Percentiles rank a stretch among this genome's conserved stretches.
phyloP scores from a whole-genome alignment of 1,284 basidiomycete genomes.

The Malassezia sp. region DNA sequence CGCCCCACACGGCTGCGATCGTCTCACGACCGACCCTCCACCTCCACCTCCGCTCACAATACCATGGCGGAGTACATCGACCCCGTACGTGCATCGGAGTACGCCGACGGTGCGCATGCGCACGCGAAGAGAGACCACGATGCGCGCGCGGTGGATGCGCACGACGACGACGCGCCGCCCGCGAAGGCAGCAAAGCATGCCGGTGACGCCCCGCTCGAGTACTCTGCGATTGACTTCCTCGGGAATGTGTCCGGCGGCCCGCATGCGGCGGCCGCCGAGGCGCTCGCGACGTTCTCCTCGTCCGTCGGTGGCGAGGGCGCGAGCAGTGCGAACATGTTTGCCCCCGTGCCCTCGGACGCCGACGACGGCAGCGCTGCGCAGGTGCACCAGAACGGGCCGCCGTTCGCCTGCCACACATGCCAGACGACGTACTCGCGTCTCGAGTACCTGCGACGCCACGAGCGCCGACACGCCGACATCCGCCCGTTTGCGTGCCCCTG shows the following conservation, averaged over 20 bases:
- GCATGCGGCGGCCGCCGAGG: slow-evolving; percentile 16
- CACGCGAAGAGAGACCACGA: slow-evolving; percentile 8
- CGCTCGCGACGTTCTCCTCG: slow-evolving; percentile 14
- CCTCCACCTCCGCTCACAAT: too few species aligned
- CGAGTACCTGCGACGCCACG: slow-evolving; percentile 43
- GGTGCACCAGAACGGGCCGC: slow-evolving; percentile 23
- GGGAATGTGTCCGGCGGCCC: slow-evolving; percentile 16
- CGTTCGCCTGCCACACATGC: slow-evolving; percentile 43
- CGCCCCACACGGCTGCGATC: too few species aligned
- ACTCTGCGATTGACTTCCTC: slow-evolving; percentile 16
- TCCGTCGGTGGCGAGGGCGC: slow-evolving; percentile 5
- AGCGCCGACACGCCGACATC: slow-evolving; percentile 42
- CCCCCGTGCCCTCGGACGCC: slow-evolving; percentile 8
- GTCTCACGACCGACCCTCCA: too few species aligned
- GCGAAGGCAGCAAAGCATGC: not conserved
- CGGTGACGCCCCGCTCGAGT: slow-evolving; percentile 3
- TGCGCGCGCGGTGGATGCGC: slow-evolving; percentile 8
- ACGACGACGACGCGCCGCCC: slow-evolving; percentile 7
- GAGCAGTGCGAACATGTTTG: slow-evolving; percentile 5
- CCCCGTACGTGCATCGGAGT: not conserved
- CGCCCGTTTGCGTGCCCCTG: slow-evolving; percentile 44
- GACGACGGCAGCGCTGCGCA: slow-evolving; percentile 4
- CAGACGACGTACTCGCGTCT: slow-evolving; percentile 42
- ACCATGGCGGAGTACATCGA: slow-evolving; percentile 8
- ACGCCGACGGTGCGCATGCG: not conserved